Conservation (phyloP, 139 green algal species). For the Chlorella vulgaris region DNA sequence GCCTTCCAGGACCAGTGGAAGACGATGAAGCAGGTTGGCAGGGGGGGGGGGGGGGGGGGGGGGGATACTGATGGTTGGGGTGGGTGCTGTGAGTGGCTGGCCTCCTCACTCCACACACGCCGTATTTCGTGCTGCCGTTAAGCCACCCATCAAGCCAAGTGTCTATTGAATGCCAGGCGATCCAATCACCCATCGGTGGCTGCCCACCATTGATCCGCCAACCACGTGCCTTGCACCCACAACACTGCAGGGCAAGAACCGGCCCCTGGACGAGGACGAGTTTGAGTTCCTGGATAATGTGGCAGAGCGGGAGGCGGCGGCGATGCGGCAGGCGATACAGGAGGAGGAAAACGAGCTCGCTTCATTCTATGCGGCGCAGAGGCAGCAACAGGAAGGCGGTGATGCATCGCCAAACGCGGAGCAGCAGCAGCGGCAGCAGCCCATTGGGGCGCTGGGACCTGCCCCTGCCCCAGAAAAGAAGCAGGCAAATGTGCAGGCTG, state of each 20-base stretch:
- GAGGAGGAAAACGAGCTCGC: slow-evolving; percentile 66
- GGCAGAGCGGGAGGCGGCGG: slow-evolving; percentile 37
- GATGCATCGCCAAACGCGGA: background rate
- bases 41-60: background rate
- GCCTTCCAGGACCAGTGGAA: slow-evolving; percentile 80
- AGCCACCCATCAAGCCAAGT: no score
- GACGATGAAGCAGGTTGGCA: slow-evolving; percentile 72
- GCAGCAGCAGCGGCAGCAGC: background rate
- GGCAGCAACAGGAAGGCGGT: background rate
- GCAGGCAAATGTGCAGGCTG: no score
- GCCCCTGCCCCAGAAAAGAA: background rate
- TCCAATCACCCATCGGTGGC: no score
- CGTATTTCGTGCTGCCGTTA: no score
- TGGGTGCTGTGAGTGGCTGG: background rate
- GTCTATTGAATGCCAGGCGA: no score
- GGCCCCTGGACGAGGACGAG: slow-evolving; percentile 85
- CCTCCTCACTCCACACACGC: no score
- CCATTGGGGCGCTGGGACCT: background rate
- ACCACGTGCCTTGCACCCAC: no score
- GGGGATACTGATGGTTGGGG: background rate
- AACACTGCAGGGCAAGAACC: slow-evolving; percentile 84
- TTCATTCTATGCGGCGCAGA: slow-evolving; percentile 52
- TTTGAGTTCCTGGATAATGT: slow-evolving; percentile 74
- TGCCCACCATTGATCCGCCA: no score
- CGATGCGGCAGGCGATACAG: slow-evolving; percentile 21